phyloP scores from a whole-genome alignment of 1,284 basidiomycete species.

The Microbotryomycetes sp. region DNA sequence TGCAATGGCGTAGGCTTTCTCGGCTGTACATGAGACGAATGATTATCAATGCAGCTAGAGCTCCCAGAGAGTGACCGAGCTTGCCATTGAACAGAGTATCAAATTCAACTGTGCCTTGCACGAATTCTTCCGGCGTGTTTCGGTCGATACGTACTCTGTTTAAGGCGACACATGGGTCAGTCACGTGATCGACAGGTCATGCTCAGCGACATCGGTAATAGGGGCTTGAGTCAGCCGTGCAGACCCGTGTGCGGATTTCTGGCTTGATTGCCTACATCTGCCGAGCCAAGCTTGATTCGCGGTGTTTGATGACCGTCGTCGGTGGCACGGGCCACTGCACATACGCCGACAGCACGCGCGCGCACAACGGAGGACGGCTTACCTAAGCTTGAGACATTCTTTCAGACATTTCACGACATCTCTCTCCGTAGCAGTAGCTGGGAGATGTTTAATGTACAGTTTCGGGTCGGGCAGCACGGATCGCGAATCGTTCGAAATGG shows the following conservation, averaged over 20 bases:
- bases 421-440: neutral
- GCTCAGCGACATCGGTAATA: neutral
- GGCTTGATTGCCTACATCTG: too few relatives aligned
- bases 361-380: neutral
- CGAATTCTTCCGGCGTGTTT: neutral
- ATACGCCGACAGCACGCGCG: neutral
- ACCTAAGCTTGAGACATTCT: neutral
- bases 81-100: neutral
- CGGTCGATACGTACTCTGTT: neutral
- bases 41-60: neutral
- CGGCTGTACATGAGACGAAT: conserved; percentile 16
- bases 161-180: neutral
- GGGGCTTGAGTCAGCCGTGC: neutral
- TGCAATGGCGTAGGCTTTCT: conserved; percentile 34
- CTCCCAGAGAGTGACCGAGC: neutral
- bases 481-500: too few relatives aligned
- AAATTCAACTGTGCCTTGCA: neutral
- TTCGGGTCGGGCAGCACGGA: too few relatives aligned
- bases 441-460: neutral
- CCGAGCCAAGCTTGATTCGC: neutral
- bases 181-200: neutral
- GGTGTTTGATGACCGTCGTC: neutral
- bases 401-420: neutral
- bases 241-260: neutral
- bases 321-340: neutral